Evolutionary conservation across 352 stramenopile species (phyloP), one percentile per base, ranked within the genome.

Genomic region (Globisporangium canariense): DNA sequence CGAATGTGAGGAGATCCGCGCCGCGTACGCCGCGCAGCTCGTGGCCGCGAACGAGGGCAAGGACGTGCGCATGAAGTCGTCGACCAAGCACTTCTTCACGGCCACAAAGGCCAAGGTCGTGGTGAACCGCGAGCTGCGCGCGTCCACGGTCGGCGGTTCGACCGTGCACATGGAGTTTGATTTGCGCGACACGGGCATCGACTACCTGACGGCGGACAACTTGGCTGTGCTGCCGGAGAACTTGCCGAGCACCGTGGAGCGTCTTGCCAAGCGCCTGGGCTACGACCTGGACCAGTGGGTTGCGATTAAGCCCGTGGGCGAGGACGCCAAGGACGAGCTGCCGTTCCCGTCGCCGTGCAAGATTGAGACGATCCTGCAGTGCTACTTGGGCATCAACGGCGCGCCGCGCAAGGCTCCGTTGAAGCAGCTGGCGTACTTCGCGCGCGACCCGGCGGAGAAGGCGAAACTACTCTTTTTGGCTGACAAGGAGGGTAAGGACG

Each of bases 271-370:
- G 3, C 76, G 80, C 6, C 67, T 99, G 13, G 80, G 86, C 36
- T 98, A 92, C 63, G 82, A 99, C 58, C 72, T 98, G 34, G 89
- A 98, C 62, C 78, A 93, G 55, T 86, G 86, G 67, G 96, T 99
- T 49, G 67, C 67, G 40, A 70, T 98, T 8, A 70, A 91, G 65
- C 75, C 88, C 28, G 64, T 82, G 20, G 70, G 68, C 14, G 69
- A 76, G 5, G 78, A 87, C 58, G 63, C 75, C 32, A 60, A 77
- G 20, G 85, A 77, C 59, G 87, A 90, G 34, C 71, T 90, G 32
- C 86, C 90, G 7, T 99, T 99, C 79, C 97, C 97, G 18, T 98
- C 94, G 43, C 97, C 97, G 2, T 97, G 96, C 60, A 98, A 92
- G 16, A 74, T 99, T 18, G 77, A 86, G 4, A 87, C 96, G 52